Conservation (phyloP, 805 yeast species). For the Pichia scutulata region DNA sequence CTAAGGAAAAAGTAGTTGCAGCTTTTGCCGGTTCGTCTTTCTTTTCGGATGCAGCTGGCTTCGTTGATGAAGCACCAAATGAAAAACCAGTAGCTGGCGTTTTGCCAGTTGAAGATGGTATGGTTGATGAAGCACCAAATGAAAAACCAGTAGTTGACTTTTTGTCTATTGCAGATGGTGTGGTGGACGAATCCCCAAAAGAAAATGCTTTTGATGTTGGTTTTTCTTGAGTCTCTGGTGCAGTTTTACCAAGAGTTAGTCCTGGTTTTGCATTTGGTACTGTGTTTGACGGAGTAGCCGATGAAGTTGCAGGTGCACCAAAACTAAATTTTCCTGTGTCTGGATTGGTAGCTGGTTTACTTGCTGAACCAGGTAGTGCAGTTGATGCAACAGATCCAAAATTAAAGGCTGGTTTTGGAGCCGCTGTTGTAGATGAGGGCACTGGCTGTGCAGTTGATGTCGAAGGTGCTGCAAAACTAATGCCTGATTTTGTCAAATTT, state of each 20-base stretch:
- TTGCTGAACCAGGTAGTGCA: not conserved
- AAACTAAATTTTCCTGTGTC: too few species aligned
- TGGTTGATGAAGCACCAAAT: conserved; percentile 12
- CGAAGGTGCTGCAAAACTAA: not conserved
- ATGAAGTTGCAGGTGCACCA: conserved; percentile 5
- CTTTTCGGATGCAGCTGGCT: conserved; percentile 3
- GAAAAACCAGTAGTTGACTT: conserved; percentile 8
- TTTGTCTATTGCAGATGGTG: too few species aligned
- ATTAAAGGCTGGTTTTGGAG: conserved; percentile 6
- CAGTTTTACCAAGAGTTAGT: conserved; percentile 7
- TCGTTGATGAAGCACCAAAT: conserved; percentile 9
- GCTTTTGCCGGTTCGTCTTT: not conserved
- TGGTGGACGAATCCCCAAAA: not conserved
- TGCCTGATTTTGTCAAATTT: conserved; percentile 2
- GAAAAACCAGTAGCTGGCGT: conserved; percentile 1
- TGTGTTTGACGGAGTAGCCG: conserved; percentile 1
- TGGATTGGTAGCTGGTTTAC: conserved; percentile 12
- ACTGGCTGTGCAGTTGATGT: conserved; percentile 2
- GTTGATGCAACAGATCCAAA: conserved; percentile 11
- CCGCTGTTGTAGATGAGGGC: not conserved
- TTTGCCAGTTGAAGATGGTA: conserved; percentile 3
- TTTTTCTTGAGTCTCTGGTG: conserved; percentile 2
- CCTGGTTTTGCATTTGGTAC: conserved; percentile 3
- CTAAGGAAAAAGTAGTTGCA: not conserved
- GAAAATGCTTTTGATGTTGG: too few species aligned